Percentiles rank a stretch among this genome's conserved stretches.
Conservation (phyloP, 805 yeast species). For the Kluyveromyces lactis region DNA sequence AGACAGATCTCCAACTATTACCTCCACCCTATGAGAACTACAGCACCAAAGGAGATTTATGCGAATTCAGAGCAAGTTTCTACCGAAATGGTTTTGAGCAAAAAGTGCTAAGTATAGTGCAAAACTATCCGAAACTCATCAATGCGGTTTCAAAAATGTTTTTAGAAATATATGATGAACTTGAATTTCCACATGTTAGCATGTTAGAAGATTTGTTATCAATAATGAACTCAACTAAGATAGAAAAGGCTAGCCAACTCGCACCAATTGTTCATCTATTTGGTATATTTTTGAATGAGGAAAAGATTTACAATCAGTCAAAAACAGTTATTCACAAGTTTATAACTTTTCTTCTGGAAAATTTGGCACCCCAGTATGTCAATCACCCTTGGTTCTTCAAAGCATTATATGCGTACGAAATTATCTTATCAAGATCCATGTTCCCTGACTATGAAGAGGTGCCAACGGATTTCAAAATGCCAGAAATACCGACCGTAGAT, state of each 20-base stretch:
- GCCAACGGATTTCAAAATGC: slow-evolving; percentile 14
- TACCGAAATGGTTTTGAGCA: slow-evolving; percentile 30
- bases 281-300: slow-evolving; percentile 35
- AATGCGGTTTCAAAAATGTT: slow-evolving; percentile 34
- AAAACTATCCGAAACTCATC: slow-evolving; percentile 34
- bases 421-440: slow-evolving; percentile 41
- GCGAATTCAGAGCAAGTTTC: slow-evolving; percentile 31
- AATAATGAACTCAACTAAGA: slow-evolving; percentile 32
- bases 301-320: slow-evolving; percentile 30
- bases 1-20: slow-evolving; percentile 24
- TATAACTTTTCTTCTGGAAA: slow-evolving; percentile 29
- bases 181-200: slow-evolving; percentile 27
- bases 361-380: slow-evolving; percentile 31
- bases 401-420: slow-evolving; percentile 48
- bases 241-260: slow-evolving; percentile 23
- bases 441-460: slow-evolving; percentile 39
- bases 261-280: slow-evolving; percentile 37
- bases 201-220: slow-evolving; percentile 32
- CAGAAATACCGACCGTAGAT: slow-evolving; percentile 13
- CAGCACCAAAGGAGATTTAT: slow-evolving; percentile 35
- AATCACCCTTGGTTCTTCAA: slow-evolving; percentile 52
- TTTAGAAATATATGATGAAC: slow-evolving; percentile 28
- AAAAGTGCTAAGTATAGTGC: slow-evolving; percentile 36
- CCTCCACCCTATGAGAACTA: slow-evolving; percentile 32
- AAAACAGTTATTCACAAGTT: slow-evolving; percentile 31